Percentiles rank a stretch among this genome's conserved stretches.
Evolutionary conservation across 331 rosid species (phyloP).

Genomic region (Dryas integrifolia): DNA sequence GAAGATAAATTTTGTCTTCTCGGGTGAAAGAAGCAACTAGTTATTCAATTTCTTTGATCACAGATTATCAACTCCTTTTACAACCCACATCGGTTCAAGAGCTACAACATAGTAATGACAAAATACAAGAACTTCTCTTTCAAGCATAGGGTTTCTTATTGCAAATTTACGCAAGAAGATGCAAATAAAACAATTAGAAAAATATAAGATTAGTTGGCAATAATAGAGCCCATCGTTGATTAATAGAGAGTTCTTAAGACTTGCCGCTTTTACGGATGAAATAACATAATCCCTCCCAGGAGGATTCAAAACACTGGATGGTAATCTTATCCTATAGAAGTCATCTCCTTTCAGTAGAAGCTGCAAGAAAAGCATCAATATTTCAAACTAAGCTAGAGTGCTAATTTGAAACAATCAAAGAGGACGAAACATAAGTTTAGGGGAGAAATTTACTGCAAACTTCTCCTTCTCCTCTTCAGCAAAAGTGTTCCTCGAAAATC

Average conservation of each 20-base stretch:
- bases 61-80: neutral
- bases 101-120: too few species aligned
- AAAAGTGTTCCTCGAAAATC: conserved; percentile 70
- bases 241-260: conserved; percentile 15
- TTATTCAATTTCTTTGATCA: neutral
- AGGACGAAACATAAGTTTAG: neutral
- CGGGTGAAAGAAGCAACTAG: neutral
- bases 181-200: too few species aligned
- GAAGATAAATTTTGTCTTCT: neutral
- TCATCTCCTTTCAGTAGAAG: conserved; percentile 68
- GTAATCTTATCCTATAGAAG: conserved; percentile 81
- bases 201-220: neutral
- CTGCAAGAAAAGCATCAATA: conserved; percentile 38
- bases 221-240: neutral
- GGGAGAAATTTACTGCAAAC: conserved; percentile 48
- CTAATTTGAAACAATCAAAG: neutral
- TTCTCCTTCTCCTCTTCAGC: conserved; percentile 55
- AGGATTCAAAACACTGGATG: conserved; percentile 67
- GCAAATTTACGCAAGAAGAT: too few species aligned
- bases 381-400: neutral
- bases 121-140: too few species aligned
- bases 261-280: conserved; percentile 84
- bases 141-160: too few species aligned
- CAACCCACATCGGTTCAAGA: too few species aligned
- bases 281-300: conserved; percentile 63